Evolutionary conservation across 176 grass and related monocot species (phyloP).

Genomic region (Oryza brachyantha): DNA sequence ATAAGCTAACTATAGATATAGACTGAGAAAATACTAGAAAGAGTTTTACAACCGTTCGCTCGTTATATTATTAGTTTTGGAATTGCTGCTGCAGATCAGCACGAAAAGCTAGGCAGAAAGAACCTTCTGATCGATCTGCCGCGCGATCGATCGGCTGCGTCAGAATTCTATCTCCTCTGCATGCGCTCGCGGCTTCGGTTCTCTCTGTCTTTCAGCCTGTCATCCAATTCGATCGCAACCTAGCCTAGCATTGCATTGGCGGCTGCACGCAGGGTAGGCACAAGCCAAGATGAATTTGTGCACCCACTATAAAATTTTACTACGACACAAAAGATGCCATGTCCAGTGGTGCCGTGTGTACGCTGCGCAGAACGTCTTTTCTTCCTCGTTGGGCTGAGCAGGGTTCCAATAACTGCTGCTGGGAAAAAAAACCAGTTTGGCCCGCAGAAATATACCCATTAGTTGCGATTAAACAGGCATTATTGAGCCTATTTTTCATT

Average conservation of each 20-base stretch:
- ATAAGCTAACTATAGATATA: too few species aligned
- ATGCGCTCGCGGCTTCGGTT: slow-evolving; percentile 41
- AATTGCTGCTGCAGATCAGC: not conserved
- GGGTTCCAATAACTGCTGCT: not conserved
- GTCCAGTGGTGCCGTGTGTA: slow-evolving; percentile 19
- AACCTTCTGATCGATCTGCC: not conserved
- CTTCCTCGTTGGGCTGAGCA: not conserved
- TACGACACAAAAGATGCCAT: not conserved
- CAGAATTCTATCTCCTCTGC: not conserved
- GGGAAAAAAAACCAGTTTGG: not conserved
- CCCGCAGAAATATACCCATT: not conserved
- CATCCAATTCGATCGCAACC: slow-evolving; percentile 23
- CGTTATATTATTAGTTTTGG: too few species aligned
- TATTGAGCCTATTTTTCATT: too few species aligned
- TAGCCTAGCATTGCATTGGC: not conserved
- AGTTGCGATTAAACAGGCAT: too few species aligned
- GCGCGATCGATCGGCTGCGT: not conserved
- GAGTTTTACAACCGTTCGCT: too few species aligned
- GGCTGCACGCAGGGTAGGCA: not conserved
- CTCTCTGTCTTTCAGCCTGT: not conserved
- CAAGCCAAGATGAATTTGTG: slow-evolving; percentile 21
- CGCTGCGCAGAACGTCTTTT: not conserved
- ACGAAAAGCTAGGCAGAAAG: not conserved
- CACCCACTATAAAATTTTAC: slow-evolving; percentile 17
- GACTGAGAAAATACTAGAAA: too few species aligned